Conservation (phyloP, 164 flowering plant species). For the Chloranthus sessilifolius region DNA sequence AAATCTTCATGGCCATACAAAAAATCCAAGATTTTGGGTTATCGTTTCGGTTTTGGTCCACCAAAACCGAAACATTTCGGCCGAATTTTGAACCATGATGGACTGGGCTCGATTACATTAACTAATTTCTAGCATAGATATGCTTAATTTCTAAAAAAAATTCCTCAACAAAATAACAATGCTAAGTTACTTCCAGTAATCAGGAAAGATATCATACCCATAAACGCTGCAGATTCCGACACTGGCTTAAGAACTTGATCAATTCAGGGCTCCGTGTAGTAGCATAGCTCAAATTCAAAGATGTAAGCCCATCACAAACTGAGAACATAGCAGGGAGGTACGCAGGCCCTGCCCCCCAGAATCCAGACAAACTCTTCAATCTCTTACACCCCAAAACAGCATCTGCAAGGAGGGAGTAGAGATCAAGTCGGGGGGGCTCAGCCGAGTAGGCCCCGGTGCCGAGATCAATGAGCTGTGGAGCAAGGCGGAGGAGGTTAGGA, state of each 20-base stretch:
- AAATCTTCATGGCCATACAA: too few species aligned
- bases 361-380: conserved; percentile 79
- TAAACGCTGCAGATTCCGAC: conserved; percentile 60
- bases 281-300: conserved; percentile 77
- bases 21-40: too few species aligned
- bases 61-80: too few species aligned
- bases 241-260: conserved; percentile 54
- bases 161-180: too few species aligned
- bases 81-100: too few species aligned
- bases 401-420: conserved; percentile 42
- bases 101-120: too few species aligned
- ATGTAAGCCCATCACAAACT: conserved; percentile 55
- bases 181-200: too few species aligned
- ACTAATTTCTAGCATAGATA: too few species aligned
- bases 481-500: conserved; percentile 46
- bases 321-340: conserved; percentile 61
- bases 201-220: too few species aligned
- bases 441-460: conserved; percentile 72
- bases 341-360: conserved; percentile 71
- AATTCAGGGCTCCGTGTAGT: conserved; percentile 53
- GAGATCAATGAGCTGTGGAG: conserved; percentile 79
- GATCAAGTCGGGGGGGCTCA: conserved; percentile 58
- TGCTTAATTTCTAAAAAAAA: too few species aligned
- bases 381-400: conserved; percentile 67
- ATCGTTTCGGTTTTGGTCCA: too few species aligned